phyloP scores from a whole-genome alignment of 768 basidiomycete genomes.

The Russula abietina region DNA sequence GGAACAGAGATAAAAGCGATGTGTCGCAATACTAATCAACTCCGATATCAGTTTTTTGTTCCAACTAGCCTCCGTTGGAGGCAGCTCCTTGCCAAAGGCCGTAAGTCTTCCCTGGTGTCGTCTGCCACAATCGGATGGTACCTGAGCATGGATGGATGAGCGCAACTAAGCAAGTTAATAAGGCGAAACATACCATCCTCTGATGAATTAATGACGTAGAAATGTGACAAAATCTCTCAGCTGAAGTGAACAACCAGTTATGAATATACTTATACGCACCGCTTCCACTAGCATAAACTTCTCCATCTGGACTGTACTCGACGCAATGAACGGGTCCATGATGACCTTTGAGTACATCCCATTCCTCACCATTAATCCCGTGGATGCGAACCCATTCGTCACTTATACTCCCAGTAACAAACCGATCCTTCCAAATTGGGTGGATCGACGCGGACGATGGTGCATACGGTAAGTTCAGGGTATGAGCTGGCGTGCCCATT shows the following conservation, averaged over 20 bases:
- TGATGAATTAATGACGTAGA: constrained; percentile 30
- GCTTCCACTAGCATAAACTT: constrained; percentile 95
- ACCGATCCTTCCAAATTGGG: constrained; percentile 80
- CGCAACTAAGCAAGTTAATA: constrained; percentile 1
- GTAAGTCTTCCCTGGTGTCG: constrained; percentile 87
- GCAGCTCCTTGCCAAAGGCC: constrained; percentile 77
- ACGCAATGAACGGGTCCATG: constrained; percentile 96
- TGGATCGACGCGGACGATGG: constrained; percentile 95
- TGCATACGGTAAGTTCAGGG: constrained; percentile 72
- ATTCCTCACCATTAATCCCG: constrained; percentile 82
- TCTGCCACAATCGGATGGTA: constrained; percentile 96
- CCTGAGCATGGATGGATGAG: constrained; percentile 39
- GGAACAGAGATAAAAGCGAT: constrained; percentile 10
- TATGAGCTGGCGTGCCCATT: constrained; percentile 60
- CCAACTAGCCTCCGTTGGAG: constrained; percentile 35
- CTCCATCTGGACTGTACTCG: constrained; percentile 92
- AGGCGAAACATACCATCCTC: constrained; percentile 59
- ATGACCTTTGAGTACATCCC: constrained; percentile 90
- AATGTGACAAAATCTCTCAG: constrained; percentile 13
- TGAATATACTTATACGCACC: constrained; percentile 49
- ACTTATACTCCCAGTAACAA: constrained; percentile 81
- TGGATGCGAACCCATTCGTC: constrained; percentile 98
- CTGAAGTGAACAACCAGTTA: constrained; percentile 4
- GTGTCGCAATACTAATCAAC: constrained; percentile 15
- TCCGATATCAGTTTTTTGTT: neutral